Base-by-base conservation (phyloP, 75 land plant genomes). In the Pinus tabuliformis region DNA sequence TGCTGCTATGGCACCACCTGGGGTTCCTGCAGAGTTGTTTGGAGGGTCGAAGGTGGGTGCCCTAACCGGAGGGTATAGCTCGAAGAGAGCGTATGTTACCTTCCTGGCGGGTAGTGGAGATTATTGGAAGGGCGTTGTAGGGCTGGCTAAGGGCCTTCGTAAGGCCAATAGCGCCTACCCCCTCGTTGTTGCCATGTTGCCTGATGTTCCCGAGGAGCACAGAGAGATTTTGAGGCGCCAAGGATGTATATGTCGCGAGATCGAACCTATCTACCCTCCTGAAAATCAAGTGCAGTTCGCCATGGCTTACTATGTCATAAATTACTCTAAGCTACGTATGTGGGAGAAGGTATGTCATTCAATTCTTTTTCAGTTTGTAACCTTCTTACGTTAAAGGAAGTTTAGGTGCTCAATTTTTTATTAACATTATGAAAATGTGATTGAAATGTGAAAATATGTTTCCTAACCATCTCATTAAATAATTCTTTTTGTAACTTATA, bases 311-410 rank as follows among this genome's bases (percentile, higher is more conserved):
- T 81, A 84, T 49, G 86, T 84, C 56, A 78, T 87, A 76, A 87
- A 87, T 64, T 87, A 87, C 73, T 87, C 89, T 73, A 87, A 87
- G 79, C 83, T 87, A 24, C 86, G 86, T 5, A 87, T 87, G 0
- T 87, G 86, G 83, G 56, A 76, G 83, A 42, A 76, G 49, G 89
- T 87, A 80, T 54, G 58, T 4, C 3, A 17, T 49, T 49, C 45
- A 20, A 15, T 7, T 2, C 33, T 13, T 42, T 60, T 1, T 49
- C 13, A 20, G 62, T 17, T 5, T 60, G 17, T 60, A 22, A 60
- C 12, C 2, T 60, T 5, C 62, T 3, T 60, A 17, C 62, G 18
- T 60, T 9, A 11, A 49, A 9, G 9, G 42, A 39, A 39, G 42
- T 39, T 49, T 49, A 9, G 54, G 54, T 49, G 12, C 11, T 45